Evolutionary conservation across 2,329 filamentous ascomycete genomes (phyloP), one percentile per base, ranked within the genome.

Genomic region (Geosmithia flava): DNA sequence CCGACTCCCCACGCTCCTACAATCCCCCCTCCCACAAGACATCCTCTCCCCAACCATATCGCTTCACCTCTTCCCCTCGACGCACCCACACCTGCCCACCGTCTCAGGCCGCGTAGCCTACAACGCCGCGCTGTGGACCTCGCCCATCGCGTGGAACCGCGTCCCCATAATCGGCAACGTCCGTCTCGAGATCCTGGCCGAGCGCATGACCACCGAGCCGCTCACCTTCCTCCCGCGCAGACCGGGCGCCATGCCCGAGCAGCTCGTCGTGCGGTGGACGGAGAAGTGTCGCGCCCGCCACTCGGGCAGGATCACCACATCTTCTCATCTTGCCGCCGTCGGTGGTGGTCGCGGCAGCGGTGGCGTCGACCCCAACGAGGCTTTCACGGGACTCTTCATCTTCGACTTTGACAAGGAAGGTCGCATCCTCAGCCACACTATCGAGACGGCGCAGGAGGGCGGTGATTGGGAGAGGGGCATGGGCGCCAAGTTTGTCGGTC

Each of bases 331-430:
- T 13, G 33, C 10, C 33, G 11, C 15, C 33, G 33, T 37, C 33
- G 33, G 54, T 4, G 33, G 54, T 4, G 60, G 27, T 15, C 47
- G 44, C 3, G 62, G 29, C 29, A 23, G 30, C 20, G 45, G 30
- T 11, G 48, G 49, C 3, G 64, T 59, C 3, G 76, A 78, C 49
- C 75, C 78, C 46, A 77, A 78, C 51, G 83, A 86, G 58, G 85
- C 90, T 59, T 97, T 97, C 56, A 87, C 82, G 1, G 93, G 93
- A 0, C 66, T 97, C 11, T 98, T 97, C 65, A 83, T 95, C 50
- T 98, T 98, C 62, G 87, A 95, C 54, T 98, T 98, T 62, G 93
- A 97, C 59, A 74, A 80, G 44, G 78, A 95, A 57, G 93, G 93
- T 1, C 76, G 88, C 53, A 80, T 98, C 37, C 67, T 85, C 45